phyloP scores from a whole-genome alignment of 768 basidiomycete species.

The Scleroderma citrinum region DNA sequence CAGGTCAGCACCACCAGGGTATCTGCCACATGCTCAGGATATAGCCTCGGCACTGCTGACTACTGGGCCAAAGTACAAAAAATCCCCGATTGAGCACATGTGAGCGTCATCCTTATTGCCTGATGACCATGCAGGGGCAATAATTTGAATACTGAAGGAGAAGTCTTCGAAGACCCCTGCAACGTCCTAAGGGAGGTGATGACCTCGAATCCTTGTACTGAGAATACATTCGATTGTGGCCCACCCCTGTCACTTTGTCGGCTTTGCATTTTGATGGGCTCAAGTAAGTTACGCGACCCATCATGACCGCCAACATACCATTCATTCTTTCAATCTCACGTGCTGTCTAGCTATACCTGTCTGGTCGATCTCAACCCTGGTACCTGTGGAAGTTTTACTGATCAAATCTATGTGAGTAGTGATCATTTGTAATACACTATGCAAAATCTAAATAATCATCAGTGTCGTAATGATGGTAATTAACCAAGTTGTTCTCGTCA shows the following conservation, averaged over 20 bases:
- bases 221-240: conserved; percentile 27
- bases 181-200: conserved; percentile 23
- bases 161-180: conserved; percentile 26
- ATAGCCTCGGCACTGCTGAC: conserved; percentile 20
- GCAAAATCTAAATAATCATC: neutral
- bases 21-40: conserved; percentile 24
- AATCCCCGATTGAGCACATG: conserved; percentile 13
- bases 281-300: neutral
- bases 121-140: neutral
- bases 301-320: neutral
- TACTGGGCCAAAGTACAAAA: conserved; percentile 18
- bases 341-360: conserved; percentile 20
- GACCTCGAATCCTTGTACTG: conserved; percentile 27
- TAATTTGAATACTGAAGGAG: conserved; percentile 12
- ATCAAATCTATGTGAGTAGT: conserved; percentile 26
- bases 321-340: conserved; percentile 24
- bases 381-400: conserved; percentile 18
- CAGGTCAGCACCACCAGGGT: neutral
- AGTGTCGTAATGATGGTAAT: neutral
- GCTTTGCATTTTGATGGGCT: conserved; percentile 8
- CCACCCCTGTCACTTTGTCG: conserved; percentile 23
- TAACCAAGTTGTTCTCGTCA: neutral
- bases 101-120: conserved; percentile 6
- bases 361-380: conserved; percentile 23
- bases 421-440: neutral